phyloP scores from a whole-genome alignment of 345 rosid genomes.

The Corymbia maculata region DNA sequence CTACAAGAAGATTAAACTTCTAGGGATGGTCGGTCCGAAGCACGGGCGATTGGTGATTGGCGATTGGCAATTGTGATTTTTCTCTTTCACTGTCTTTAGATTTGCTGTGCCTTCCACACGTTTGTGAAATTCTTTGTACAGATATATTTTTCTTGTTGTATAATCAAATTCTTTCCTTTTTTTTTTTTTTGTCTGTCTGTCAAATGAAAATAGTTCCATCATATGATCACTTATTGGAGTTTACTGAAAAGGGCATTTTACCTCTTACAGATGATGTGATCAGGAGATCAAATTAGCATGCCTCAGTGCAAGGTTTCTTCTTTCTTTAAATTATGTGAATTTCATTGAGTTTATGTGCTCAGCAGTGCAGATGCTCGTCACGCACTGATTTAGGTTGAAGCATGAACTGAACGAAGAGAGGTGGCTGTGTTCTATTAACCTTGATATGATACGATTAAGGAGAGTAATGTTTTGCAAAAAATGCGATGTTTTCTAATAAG shows the following conservation, averaged over 20 bases:
- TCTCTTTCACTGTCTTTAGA: background rate
- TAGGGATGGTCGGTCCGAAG: background rate
- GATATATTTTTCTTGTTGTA: background rate
- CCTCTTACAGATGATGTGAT: background rate
- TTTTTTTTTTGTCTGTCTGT: background rate
- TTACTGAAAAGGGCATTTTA: background rate
- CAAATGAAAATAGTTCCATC: background rate
- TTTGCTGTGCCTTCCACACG: background rate
- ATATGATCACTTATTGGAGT: background rate
- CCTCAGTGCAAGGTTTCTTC: background rate
- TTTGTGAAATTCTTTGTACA: background rate
- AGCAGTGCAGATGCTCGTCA: background rate
- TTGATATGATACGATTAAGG: background rate
- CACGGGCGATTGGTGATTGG: background rate
- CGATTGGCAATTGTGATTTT: background rate
- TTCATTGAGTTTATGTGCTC: too few species aligned
- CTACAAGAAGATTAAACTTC: background rate
- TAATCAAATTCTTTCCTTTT: background rate
- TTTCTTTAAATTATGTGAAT: background rate
- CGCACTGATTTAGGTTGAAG: background rate
- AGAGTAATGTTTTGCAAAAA: background rate
- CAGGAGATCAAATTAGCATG: background rate
- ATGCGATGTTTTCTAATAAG: too few species aligned
- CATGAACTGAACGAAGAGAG: background rate
- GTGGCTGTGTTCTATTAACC: background rate